Conservation (phyloP, 164 flowering plant genomes). For the Warburgia ugandensis region DNA sequence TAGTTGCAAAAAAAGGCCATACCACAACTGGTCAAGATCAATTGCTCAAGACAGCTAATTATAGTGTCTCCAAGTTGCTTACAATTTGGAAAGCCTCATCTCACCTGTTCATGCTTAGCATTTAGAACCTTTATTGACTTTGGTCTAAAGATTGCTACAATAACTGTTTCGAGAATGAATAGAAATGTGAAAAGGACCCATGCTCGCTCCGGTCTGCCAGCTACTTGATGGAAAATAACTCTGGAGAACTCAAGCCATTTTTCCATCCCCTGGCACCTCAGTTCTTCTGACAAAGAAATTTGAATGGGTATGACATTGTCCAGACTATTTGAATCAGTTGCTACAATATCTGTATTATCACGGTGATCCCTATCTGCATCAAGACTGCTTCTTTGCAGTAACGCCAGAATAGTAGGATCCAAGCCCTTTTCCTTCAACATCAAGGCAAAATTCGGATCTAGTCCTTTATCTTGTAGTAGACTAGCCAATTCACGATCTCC, state of each 20-base stretch:
- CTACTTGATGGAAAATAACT: slow-evolving; percentile 59
- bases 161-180: slow-evolving; percentile 73
- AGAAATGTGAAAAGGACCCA: slow-evolving; percentile 84
- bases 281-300: slow-evolving; percentile 92
- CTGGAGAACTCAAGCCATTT: slow-evolving; percentile 77
- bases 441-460: slow-evolving; percentile 98
- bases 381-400: slow-evolving; percentile 91
- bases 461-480: slow-evolving; percentile 85
- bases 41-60: too few species aligned
- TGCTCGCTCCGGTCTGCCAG: slow-evolving; percentile 89
- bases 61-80: too few species aligned
- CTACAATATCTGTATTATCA: slow-evolving; percentile 57
- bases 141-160: slow-evolving; percentile 82
- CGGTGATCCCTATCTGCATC: slow-evolving; percentile 95
- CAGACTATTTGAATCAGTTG: slow-evolving; percentile 57
- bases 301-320: slow-evolving; percentile 63
- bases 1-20: too few species aligned
- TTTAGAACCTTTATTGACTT: slow-evolving; percentile 59
- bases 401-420: slow-evolving; percentile 89
- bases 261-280: slow-evolving; percentile 79
- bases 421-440: slow-evolving; percentile 92
- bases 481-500: slow-evolving; percentile 70
- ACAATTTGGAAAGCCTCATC: too few species aligned
- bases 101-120: slow-evolving; percentile 82
- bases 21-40: too few species aligned